Evolutionary conservation across 1,284 basidiomycete genomes (phyloP).

Genomic region (Ganoderma resinaceum): DNA sequence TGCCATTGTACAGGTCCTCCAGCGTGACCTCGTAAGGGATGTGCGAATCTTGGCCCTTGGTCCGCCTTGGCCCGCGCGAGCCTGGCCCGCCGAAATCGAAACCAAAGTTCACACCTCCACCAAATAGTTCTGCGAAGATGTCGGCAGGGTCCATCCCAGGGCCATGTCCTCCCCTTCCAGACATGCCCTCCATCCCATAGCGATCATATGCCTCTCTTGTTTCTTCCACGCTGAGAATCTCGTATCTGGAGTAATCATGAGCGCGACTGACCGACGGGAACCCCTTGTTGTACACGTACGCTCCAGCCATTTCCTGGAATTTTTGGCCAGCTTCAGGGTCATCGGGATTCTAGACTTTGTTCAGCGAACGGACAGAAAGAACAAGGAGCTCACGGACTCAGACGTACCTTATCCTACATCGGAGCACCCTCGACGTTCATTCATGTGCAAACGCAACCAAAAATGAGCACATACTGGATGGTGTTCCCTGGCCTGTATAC

Average conservation of each 20-base stretch:
- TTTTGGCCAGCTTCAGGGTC: slow-evolving; percentile 79
- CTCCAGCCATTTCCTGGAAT: slow-evolving; percentile 90
- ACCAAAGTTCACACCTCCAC: slow-evolving; percentile 53
- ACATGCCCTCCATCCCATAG: slow-evolving; percentile 77
- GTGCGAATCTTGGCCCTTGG: slow-evolving; percentile 74
- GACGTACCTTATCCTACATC: slow-evolving; percentile 69
- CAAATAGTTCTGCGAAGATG: slow-evolving; percentile 85
- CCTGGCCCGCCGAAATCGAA: slow-evolving; percentile 61
- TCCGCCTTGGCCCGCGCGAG: slow-evolving; percentile 48
- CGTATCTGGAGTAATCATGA: slow-evolving; percentile 65
- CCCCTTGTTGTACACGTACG: slow-evolving; percentile 70
- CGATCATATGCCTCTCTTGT: slow-evolving; percentile 84
- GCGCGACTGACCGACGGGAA: slow-evolving; percentile 8
- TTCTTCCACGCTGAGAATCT: slow-evolving; percentile 83
- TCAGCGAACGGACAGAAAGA: no score
- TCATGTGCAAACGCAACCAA: slow-evolving; percentile 6
- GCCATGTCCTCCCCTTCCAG: slow-evolving; percentile 53
- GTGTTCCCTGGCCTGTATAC: slow-evolving; percentile 81
- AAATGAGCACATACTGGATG: slow-evolving; percentile 74
- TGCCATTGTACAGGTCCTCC: slow-evolving; percentile 94
- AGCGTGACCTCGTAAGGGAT: slow-evolving; percentile 88
- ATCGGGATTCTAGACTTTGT: slow-evolving; percentile 68
- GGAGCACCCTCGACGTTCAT: slow-evolving; percentile 9
- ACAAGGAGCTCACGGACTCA: no score
- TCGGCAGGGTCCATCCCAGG: slow-evolving; percentile 69